phyloP scores from a whole-genome alignment of 305 asterid genomes.

The Fraxinus nigra region DNA sequence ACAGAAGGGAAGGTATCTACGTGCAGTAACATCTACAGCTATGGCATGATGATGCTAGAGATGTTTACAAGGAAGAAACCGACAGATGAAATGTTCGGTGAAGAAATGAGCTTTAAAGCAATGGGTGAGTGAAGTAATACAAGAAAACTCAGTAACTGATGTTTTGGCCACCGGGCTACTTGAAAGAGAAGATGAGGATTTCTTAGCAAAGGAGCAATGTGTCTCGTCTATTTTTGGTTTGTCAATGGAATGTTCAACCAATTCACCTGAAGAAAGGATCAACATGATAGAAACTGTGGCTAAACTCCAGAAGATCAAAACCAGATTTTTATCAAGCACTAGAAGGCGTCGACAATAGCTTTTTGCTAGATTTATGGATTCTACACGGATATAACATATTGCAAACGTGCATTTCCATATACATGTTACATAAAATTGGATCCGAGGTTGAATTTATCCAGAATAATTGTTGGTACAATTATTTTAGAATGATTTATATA shows the following conservation, averaged over 20 bases:
- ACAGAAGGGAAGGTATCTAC: conserved; percentile 34
- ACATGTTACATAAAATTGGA: too few species aligned
- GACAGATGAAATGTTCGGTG: conserved; percentile 33
- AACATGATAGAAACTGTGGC: conserved; percentile 22
- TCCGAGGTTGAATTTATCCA: too few species aligned
- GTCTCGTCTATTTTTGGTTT: conserved; percentile 17
- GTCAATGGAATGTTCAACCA: conserved; percentile 30
- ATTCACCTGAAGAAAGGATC: conserved; percentile 26
- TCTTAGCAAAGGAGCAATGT: conserved; percentile 8
- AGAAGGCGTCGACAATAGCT: neutral
- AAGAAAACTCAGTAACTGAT: conserved; percentile 16
- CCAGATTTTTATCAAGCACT: neutral
- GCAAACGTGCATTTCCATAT: too few species aligned
- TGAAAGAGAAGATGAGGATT: conserved; percentile 8
- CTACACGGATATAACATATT: neutral
- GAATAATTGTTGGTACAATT: too few species aligned
- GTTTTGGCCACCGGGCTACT: conserved; percentile 22
- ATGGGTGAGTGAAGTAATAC: conserved; percentile 30
- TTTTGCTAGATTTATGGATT: neutral
- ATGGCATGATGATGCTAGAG: conserved; percentile 38
- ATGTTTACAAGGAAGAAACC: conserved; percentile 36
- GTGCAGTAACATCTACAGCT: conserved; percentile 38
- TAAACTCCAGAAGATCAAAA: conserved; percentile 19
- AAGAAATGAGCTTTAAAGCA: conserved; percentile 31
- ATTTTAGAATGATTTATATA: too few species aligned